These are phyloP conservation scores for Fagus crenata DNA, from an alignment of 306 rosid species.

Conservation along the genomic window DNA sequence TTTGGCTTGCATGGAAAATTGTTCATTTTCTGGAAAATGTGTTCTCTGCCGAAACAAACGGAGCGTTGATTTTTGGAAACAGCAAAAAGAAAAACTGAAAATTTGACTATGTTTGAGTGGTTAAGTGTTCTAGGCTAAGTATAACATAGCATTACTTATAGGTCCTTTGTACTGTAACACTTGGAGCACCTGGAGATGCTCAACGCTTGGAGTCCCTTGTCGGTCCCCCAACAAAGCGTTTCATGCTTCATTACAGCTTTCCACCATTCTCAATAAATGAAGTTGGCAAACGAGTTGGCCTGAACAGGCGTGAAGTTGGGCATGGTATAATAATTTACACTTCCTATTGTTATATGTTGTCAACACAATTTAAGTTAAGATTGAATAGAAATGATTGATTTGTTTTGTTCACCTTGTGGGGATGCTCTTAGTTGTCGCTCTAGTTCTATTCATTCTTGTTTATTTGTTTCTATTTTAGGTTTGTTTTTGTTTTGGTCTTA, in stretches of 20 bases:
- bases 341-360: neutral
- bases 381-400: neutral
- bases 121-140: conserved; percentile 25
- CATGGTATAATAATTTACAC: conserved; percentile 65
- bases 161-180: conserved; percentile 96
- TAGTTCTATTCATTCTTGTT: neutral
- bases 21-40: too few species aligned
- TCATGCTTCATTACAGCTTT: conserved; percentile 98
- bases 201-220: conserved; percentile 85
- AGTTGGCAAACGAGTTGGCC: conserved; percentile 85
- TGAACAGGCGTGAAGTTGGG: conserved; percentile 98
- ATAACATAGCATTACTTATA: conserved; percentile 31
- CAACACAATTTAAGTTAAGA: neutral
- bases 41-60: too few species aligned
- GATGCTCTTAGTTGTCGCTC: conserved; percentile 1
- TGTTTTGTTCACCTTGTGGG: neutral
- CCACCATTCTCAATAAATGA: conserved; percentile 93
- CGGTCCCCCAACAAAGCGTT: conserved; percentile 85
- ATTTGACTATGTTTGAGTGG: neutral
- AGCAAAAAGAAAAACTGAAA: neutral
- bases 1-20: too few species aligned
- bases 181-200: conserved; percentile 93
- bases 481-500: neutral
- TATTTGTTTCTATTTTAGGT: neutral
- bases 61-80: neutral